Evolutionary conservation across 768 basidiomycete species (phyloP).

Genomic region (Xerocomus brunneocitrinus): DNA sequence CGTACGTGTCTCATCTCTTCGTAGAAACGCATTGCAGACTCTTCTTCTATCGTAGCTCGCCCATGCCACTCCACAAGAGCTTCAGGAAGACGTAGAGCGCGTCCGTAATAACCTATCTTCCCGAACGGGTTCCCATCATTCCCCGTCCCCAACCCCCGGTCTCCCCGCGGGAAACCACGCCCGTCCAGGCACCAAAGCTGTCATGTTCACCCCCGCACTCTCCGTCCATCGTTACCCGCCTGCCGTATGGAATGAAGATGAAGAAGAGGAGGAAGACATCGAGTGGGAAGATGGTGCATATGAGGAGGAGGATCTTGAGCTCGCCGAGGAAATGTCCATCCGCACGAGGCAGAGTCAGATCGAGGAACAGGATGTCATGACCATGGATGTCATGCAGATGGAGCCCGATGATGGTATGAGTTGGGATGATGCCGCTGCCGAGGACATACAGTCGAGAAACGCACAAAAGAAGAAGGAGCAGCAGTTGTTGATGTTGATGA

Average conservation of each 20-base stretch:
- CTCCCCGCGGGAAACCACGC: conserved; percentile 26
- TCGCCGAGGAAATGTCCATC: conserved; percentile 52
- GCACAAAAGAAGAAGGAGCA: conserved; percentile 22
- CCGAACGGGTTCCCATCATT: conserved; percentile 44
- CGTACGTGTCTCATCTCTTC: conserved; percentile 44
- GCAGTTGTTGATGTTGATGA: conserved; percentile 9
- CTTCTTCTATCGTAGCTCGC: conserved; percentile 22
- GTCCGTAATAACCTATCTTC: conserved; percentile 49
- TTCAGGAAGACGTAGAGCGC: conserved; percentile 53
- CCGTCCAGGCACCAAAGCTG: conserved; percentile 39
- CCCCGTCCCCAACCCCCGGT: conserved; percentile 44
- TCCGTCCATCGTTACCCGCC: conserved; percentile 74
- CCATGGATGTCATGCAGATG: conserved; percentile 37
- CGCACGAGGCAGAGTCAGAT: conserved; percentile 36
- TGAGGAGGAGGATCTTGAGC: conserved; percentile 61
- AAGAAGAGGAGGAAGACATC: conserved; percentile 50
- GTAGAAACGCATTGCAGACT: neutral
- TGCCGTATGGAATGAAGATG: conserved; percentile 78
- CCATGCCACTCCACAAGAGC: conserved; percentile 44
- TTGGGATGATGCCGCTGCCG: conserved; percentile 75
- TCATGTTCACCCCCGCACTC: conserved; percentile 69
- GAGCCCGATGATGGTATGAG: conserved; percentile 82
- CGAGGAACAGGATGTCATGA: conserved; percentile 28
- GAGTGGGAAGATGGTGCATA: conserved; percentile 65
- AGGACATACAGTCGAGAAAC: conserved; percentile 40